Evolutionary conservation across 371 early-diverging fungal genomes (phyloP).

Genomic region (Mucor piriformis): DNA sequence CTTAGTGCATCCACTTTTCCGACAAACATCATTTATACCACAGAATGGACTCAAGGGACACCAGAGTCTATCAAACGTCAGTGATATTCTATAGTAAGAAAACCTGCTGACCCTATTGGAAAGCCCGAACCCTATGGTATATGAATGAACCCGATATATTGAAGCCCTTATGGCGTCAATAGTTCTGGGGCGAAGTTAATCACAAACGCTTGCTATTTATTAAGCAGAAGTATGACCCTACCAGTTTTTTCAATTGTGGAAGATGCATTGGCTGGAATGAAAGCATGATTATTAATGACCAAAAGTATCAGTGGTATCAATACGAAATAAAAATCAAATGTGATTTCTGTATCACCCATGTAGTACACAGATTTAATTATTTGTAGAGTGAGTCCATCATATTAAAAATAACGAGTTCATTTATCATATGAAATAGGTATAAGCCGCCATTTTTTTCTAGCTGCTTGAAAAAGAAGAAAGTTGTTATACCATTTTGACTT

Average conservation of each 20-base stretch:
- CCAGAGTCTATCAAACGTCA: constrained; percentile 6
- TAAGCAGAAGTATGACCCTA: constrained; percentile 47
- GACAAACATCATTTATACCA: constrained; percentile 29
- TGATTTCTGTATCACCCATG: too few relatives aligned
- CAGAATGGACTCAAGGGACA: constrained; percentile 21
- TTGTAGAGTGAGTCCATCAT: too few relatives aligned
- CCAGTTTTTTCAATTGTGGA: constrained; percentile 34
- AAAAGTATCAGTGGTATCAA: constrained; percentile 18
- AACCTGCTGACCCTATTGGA: constrained; percentile 6
- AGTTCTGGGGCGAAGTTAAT: constrained; percentile 46
- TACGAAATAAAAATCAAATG: neutral
- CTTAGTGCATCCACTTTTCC: constrained; percentile 18
- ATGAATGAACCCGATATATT: constrained; percentile 40
- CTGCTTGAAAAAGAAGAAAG: too few relatives aligned
- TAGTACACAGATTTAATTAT: too few relatives aligned
- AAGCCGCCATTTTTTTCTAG: too few relatives aligned
- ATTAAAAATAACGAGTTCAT: too few relatives aligned
- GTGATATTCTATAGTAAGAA: neutral
- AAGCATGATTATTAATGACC: constrained; percentile 7
- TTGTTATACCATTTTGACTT: too few relatives aligned
- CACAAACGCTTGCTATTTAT: constrained; percentile 38
- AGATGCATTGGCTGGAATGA: constrained; percentile 29
- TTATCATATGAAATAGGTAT: too few relatives aligned
- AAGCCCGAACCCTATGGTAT: constrained; percentile 23
- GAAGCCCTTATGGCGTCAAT: constrained; percentile 41